These are phyloP conservation scores for Neopestalotiopsis sp. DNA, from an alignment of 2,329 filamentous ascomycete species.

Conservation along the genomic window DNA sequence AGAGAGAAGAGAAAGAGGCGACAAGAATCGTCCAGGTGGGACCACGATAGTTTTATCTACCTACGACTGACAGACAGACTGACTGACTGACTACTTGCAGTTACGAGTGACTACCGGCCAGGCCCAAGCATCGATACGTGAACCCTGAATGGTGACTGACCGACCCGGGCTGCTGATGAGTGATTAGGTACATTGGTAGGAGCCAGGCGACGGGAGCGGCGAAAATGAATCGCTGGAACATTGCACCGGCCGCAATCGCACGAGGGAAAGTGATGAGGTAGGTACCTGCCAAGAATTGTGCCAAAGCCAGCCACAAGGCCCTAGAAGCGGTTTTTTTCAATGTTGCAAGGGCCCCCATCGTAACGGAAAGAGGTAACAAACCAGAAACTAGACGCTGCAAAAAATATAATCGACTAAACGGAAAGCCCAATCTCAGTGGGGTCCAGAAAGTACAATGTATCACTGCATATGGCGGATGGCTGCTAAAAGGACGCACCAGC, in stretches of 20 bases:
- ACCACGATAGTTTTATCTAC: conserved; percentile 19
- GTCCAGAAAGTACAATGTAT: neutral
- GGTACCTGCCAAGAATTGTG: conserved; percentile 3
- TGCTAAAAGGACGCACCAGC: neutral
- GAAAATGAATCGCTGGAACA: conserved; percentile 8
- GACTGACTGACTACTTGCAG: no score
- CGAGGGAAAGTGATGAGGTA: neutral
- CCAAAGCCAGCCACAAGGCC: neutral
- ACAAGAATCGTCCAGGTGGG: conserved; percentile 7
- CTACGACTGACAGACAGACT: neutral
- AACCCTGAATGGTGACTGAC: conserved; percentile 18
- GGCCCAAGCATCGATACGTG: conserved; percentile 10
- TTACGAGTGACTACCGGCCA: neutral
- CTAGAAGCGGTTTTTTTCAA: neutral
- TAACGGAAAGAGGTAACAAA: neutral
- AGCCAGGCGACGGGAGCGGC: conserved; percentile 12
- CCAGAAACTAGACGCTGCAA: neutral
- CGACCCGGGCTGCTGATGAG: neutral
- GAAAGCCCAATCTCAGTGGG: conserved; percentile 15
- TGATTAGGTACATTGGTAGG: neutral
- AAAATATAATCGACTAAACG: neutral
- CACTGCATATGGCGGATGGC: neutral
- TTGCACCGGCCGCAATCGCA: conserved; percentile 10
- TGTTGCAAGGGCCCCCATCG: neutral
- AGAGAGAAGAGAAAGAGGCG: conserved; percentile 1